Percentiles rank a stretch among this genome's conserved stretches.
Evolutionary conservation across 2,329 filamentous ascomycete species (phyloP).

Genomic region (Paraphoma chrysanthemicola): DNA sequence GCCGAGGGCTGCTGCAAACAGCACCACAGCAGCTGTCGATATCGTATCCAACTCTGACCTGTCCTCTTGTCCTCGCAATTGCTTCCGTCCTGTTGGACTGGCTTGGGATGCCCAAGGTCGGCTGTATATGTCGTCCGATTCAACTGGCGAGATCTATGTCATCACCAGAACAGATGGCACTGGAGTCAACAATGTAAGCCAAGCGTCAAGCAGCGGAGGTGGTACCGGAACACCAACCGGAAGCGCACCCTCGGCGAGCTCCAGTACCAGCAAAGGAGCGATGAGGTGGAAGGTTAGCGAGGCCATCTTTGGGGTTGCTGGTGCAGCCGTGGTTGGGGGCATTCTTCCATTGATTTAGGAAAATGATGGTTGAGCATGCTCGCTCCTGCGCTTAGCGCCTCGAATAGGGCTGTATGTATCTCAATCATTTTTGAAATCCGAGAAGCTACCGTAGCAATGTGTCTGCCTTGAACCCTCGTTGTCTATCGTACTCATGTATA

Average conservation of each 20-base stretch:
- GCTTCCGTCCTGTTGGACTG: slow-evolving; percentile 70
- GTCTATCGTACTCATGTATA: no score
- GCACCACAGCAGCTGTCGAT: slow-evolving; percentile 57
- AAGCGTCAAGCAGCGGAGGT: slow-evolving; percentile 19
- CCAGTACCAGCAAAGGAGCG: slow-evolving; percentile 1
- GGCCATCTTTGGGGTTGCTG: slow-evolving; percentile 13
- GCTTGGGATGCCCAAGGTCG: slow-evolving; percentile 59
- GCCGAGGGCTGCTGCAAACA: slow-evolving; percentile 53
- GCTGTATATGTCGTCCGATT: slow-evolving; percentile 69
- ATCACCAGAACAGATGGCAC: slow-evolving; percentile 43
- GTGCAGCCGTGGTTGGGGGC: slow-evolving; percentile 8
- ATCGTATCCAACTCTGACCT: slow-evolving; percentile 65
- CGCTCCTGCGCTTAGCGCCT: no score
- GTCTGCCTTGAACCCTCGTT: no score
- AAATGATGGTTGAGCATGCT: not conserved
- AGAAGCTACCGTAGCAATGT: no score
- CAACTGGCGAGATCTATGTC: slow-evolving; percentile 71
- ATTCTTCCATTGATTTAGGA: slow-evolving; percentile 4
- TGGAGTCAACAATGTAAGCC: slow-evolving; percentile 31
- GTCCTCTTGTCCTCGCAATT: slow-evolving; percentile 60
- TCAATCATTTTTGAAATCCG: no score
- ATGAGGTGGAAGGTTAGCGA: slow-evolving; percentile 3
- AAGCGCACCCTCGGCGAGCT: slow-evolving; percentile 10
- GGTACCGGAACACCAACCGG: slow-evolving; percentile 11
- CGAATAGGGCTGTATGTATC: no score